phyloP scores from a whole-genome alignment of 345 rosid genomes.

The Murraya paniculata region DNA sequence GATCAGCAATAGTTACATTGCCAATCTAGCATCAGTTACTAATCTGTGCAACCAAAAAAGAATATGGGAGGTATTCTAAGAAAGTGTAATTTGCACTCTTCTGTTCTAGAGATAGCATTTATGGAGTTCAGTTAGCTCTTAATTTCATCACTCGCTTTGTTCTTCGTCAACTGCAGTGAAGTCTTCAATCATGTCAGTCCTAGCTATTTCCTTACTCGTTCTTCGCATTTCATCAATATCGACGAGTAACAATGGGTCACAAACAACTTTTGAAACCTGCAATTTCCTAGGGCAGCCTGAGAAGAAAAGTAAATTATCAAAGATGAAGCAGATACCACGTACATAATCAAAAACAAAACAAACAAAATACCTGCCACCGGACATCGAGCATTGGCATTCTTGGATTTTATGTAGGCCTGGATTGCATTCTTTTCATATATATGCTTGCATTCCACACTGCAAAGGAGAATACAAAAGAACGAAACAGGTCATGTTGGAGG shows the following conservation, averaged over 20 bases:
- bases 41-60: background rate
- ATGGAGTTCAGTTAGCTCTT: background rate
- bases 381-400: constrained; percentile 39
- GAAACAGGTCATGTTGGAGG: background rate
- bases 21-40: background rate
- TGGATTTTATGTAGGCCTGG: constrained; percentile 42
- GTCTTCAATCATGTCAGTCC: constrained; percentile 63
- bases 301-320: constrained; percentile 3
- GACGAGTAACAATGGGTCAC: constrained; percentile 53
- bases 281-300: constrained; percentile 71
- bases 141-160: constrained; percentile 11
- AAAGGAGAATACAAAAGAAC: constrained; percentile 20
- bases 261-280: constrained; percentile 40
- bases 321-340: background rate
- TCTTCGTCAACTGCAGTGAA: constrained; percentile 47
- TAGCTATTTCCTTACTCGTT: constrained; percentile 36
- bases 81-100: background rate
- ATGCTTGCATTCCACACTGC: constrained; percentile 86
- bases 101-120: background rate
- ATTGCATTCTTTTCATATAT: constrained; percentile 63
- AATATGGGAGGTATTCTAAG: background rate
- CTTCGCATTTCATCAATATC: constrained; percentile 79
- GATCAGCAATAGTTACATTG: too few species aligned
- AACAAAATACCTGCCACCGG: constrained; percentile 64
- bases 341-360: background rate